A percentile compares a stretch with the other conserved stretches of the same genome.
These are phyloP conservation scores for Microdochium paspali DNA, from an alignment of 2,329 filamentous ascomycete species.

Conservation along the genomic window DNA sequence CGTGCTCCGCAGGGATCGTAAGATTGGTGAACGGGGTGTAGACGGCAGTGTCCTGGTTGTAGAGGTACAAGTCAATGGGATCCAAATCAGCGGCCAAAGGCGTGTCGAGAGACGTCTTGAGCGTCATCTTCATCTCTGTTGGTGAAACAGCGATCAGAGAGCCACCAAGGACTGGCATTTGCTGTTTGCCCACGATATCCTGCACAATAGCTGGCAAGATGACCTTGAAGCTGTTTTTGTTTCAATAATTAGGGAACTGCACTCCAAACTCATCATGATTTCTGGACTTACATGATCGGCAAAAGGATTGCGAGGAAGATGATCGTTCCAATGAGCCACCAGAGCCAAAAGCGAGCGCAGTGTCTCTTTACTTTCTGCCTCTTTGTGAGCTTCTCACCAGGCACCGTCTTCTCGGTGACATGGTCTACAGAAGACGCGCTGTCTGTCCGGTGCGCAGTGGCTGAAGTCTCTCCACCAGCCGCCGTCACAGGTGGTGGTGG, in stretches of 20 bases:
- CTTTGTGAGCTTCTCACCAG: neutral
- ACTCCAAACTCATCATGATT: neutral
- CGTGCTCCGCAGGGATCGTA: conserved; percentile 10
- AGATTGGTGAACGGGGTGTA: conserved; percentile 16
- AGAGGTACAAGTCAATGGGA: conserved; percentile 20
- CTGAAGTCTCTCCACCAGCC: neutral
- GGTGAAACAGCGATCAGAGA: conserved; percentile 21
- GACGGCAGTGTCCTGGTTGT: conserved; percentile 14
- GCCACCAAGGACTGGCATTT: conserved; percentile 23
- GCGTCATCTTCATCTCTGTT: conserved; percentile 19
- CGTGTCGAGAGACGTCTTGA: conserved; percentile 23
- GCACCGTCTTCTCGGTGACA: neutral
- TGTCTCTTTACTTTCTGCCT: neutral
- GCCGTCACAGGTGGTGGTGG: neutral
- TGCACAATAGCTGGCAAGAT: conserved; percentile 29
- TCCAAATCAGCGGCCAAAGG: conserved; percentile 26
- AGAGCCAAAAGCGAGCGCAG: conserved; percentile 13
- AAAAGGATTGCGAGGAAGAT: neutral
- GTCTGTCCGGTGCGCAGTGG: neutral
- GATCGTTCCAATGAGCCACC: neutral
- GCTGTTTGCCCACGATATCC: conserved; percentile 22
- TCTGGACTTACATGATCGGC: neutral
- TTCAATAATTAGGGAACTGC: neutral
- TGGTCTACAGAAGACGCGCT: neutral
- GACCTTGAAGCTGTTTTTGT: conserved; percentile 22